These are phyloP conservation scores for Coix lacrymajobi DNA, from an alignment of 176 grass and related monocot genomes.

Conservation along the genomic window DNA sequence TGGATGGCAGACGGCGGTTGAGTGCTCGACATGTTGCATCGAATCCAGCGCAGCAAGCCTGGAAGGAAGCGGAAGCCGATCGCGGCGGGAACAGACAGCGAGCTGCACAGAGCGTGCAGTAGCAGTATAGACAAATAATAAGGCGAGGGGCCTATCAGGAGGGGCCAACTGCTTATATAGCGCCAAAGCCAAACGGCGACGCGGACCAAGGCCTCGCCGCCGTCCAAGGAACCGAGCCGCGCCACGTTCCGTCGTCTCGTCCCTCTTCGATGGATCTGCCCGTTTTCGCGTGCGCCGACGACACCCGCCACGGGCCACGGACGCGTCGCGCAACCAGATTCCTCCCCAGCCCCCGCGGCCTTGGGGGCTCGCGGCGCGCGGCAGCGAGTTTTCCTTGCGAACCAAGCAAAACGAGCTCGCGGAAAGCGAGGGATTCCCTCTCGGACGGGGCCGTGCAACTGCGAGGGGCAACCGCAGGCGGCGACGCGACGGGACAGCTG, in stretches of 20 bases:
- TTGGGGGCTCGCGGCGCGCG: not conserved
- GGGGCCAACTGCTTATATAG: conserved; percentile 26
- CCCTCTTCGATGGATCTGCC: not conserved
- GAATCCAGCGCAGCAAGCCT: not conserved
- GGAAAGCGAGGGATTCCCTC: not conserved
- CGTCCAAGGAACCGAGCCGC: not conserved
- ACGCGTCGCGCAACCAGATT: not conserved
- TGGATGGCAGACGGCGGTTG: not conserved
- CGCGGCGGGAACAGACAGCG: not conserved
- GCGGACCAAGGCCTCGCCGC: not conserved
- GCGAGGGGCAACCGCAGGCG: too few relatives aligned
- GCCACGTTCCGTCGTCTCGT: not conserved
- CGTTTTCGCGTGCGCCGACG: not conserved
- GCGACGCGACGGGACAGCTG: not conserved
- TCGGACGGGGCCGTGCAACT: not conserved
- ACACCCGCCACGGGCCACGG: not conserved
- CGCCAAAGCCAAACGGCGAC: not conserved
- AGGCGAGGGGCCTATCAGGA: not conserved
- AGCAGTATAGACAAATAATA: not conserved
- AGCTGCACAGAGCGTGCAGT: not conserved
- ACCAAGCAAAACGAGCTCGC: not conserved
- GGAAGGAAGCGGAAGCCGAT: not conserved
- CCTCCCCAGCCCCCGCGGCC: not conserved
- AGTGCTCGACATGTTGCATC: not conserved
- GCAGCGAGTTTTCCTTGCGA: not conserved